A percentile compares a stretch with the other conserved stretches of the same genome.
Conservation (phyloP, 345 rosid species). For the Litchi chinensis region DNA sequence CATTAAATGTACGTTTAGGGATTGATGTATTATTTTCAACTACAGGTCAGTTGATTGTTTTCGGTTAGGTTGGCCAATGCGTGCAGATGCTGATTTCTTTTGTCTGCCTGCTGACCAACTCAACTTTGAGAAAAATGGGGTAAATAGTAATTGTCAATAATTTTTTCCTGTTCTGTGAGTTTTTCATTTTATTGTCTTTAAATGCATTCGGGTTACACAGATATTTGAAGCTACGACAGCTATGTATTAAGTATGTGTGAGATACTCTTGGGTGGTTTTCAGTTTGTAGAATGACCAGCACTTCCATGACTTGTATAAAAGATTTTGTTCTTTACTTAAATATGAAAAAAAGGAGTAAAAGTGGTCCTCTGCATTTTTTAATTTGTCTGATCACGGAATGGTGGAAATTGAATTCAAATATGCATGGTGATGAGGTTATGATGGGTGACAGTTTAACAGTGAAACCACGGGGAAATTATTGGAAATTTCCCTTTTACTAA, state of each 20-base stretch:
- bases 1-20: background rate
- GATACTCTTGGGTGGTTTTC: background rate
- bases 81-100: slow-evolving; percentile 95
- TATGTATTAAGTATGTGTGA: background rate
- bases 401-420: background rate
- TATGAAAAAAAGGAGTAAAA: background rate
- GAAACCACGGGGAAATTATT: background rate
- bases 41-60: slow-evolving; percentile 96
- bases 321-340: background rate
- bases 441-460: slow-evolving; percentile 3
- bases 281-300: background rate
- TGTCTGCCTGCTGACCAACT: slow-evolving; percentile 36
- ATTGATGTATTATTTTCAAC: slow-evolving; percentile 24
- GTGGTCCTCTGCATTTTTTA: background rate
- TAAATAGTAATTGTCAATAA: slow-evolving; percentile 25
- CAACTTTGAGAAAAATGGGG: slow-evolving; percentile 61
- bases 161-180: background rate
- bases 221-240: background rate
- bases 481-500: background rate
- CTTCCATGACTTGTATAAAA: background rate
- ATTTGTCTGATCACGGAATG: background rate
- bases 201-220: background rate
- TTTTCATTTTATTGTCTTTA: background rate
- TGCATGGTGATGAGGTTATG: background rate
- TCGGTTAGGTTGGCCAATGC: slow-evolving; percentile 99